A percentile compares a stretch with the other conserved stretches of the same genome.
phyloP scores from a whole-genome alignment of 305 asterid genomes.

The Fraxinus dipetala region DNA sequence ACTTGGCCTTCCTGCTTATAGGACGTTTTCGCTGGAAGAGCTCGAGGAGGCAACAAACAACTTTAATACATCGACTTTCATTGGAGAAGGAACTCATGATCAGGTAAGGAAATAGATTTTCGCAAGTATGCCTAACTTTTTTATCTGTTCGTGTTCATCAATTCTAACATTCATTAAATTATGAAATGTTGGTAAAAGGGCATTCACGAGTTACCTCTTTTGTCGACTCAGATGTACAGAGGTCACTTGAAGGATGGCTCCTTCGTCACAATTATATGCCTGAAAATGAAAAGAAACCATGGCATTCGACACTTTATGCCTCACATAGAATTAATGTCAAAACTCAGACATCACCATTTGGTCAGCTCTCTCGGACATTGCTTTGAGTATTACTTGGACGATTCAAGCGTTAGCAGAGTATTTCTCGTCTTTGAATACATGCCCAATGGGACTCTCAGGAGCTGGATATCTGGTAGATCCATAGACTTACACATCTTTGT shows the following conservation, averaged over 20 bases:
- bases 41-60: conserved; percentile 79
- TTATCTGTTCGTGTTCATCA: neutral
- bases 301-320: conserved; percentile 63
- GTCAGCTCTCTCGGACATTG: conserved; percentile 91
- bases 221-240: conserved; percentile 61
- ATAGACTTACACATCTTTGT: neutral
- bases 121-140: neutral
- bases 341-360: conserved; percentile 80
- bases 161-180: neutral
- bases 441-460: conserved; percentile 76
- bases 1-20: conserved; percentile 62
- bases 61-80: conserved; percentile 51
- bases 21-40: conserved; percentile 71
- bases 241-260: conserved; percentile 74
- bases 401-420: conserved; percentile 73
- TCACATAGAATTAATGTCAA: conserved; percentile 70
- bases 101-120: conserved; percentile 49
- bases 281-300: conserved; percentile 55
- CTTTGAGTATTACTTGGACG: conserved; percentile 78
- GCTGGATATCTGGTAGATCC: conserved; percentile 80
- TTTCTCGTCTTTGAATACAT: conserved; percentile 78
- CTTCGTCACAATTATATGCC: conserved; percentile 59
- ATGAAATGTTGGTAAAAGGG: neutral
- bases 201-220: conserved; percentile 16
- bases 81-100: conserved; percentile 67